Conservation (phyloP, 2,329 filamentous ascomycete genomes). For the Aciculosporium take region DNA sequence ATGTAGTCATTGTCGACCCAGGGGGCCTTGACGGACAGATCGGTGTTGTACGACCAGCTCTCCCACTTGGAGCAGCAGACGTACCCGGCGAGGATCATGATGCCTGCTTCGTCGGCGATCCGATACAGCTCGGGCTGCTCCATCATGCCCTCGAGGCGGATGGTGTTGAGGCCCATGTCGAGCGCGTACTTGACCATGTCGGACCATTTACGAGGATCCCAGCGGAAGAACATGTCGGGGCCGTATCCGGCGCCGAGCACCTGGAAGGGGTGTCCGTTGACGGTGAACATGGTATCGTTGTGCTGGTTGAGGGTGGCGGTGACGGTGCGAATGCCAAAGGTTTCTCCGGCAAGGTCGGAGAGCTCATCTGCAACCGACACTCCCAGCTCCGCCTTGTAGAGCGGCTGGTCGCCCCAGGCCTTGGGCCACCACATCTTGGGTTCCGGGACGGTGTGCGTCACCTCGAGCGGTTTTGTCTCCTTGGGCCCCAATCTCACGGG, state of each 20-base stretch:
- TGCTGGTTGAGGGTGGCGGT: constrained; percentile 33
- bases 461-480: constrained; percentile 23
- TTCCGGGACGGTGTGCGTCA: constrained; percentile 21
- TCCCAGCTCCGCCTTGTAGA: constrained; percentile 27
- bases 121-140: constrained; percentile 48
- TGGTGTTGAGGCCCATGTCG: constrained; percentile 48
- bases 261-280: constrained; percentile 45
- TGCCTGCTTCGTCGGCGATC: constrained; percentile 41
- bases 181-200: constrained; percentile 38
- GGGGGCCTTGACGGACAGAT: constrained; percentile 24
- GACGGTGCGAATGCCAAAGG: constrained; percentile 23
- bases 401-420: constrained; percentile 41
- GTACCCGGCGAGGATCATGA: constrained; percentile 51
- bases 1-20: constrained; percentile 42
- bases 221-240: constrained; percentile 48
- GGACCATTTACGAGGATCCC: constrained; percentile 31
- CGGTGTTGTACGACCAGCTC: constrained; percentile 45
- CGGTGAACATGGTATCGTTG: constrained; percentile 39
- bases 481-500: constrained; percentile 23
- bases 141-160: constrained; percentile 50
- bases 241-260: constrained; percentile 47
- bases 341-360: constrained; percentile 14
- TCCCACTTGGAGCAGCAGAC: constrained; percentile 59
- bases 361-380: constrained; percentile 16
- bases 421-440: constrained; percentile 48